Base-by-base conservation (phyloP, 2,329 filamentous ascomycete genomes). In the Fusarium floridanum region DNA sequence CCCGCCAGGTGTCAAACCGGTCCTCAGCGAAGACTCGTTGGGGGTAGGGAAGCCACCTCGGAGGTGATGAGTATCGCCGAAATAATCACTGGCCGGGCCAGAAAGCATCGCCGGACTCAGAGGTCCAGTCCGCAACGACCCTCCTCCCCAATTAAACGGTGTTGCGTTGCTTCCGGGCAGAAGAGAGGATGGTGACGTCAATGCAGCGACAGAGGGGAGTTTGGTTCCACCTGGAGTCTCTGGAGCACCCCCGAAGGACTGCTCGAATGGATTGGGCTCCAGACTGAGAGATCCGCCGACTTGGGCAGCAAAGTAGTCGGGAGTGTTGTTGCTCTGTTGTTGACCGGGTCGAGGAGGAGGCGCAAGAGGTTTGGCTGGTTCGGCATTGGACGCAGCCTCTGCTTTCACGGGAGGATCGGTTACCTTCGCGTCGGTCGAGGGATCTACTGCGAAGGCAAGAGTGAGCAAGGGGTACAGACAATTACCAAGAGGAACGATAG, bases 51-150 rank as follows among this genome's bases (percentile, higher is more conserved):
- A 98, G 64, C 94, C 94, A 77, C 95, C 92, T 75, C 94, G 91
- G 73, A 97, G 87, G 69, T 90, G 93, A 80, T 92, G 91, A 20
- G 92, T 92, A 79, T 97, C 95, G 76, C 90, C 90, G 81, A 98
- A 98, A 85, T 98, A 98, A 81, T 98, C 95, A 82, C 90, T 93
- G 41, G 89, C 85, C 41, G 93, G 97, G 27, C 95, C 97, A 56
- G 95, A 94, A 66, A 99, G 91, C 95, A 99, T 98, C 74, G 96
- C 97, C 85, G 97, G 97, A 84, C 97, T 98, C 76, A 99, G 85
- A 48, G 97, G 97, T 77, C 97, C 97, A 70, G 95, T 95, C 75
- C 97, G 92, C 79, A 99, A 87, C 55, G 95, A 98, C 78, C 95
- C 92, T 75, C 91, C 90, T 76, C 89, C 89, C 95, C 95, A 98